Evolutionary conservation across 1,139 yeast species (phyloP).

Genomic region (Suhomyces anneliseae): DNA sequence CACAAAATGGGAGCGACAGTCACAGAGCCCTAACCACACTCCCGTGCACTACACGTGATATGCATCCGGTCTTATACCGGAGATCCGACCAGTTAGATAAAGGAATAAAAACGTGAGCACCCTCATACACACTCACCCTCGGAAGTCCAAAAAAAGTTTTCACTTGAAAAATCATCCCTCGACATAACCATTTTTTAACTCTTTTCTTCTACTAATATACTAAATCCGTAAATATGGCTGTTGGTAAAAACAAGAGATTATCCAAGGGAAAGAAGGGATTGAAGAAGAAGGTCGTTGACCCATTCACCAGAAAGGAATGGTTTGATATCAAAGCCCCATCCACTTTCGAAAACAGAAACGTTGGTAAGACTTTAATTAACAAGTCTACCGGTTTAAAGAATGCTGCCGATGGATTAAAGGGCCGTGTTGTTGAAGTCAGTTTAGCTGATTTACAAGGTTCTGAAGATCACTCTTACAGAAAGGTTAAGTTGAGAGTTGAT

Average conservation of each 20-base stretch:
- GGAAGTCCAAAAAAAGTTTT: conserved; percentile 12
- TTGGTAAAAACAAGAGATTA: conserved; percentile 55
- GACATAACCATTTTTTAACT: neutral
- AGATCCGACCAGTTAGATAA: conserved; percentile 1
- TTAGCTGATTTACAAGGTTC: conserved; percentile 55
- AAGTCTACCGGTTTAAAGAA: conserved; percentile 53
- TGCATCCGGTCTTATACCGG: neutral
- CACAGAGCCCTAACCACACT: conserved; percentile 4
- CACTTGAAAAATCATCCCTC: conserved; percentile 1
- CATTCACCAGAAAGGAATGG: conserved; percentile 56
- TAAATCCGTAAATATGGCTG: conserved; percentile 39
- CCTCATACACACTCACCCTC: neutral
- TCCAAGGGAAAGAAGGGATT: conserved; percentile 55
- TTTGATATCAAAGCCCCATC: conserved; percentile 55
- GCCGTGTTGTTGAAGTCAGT: conserved; percentile 51
- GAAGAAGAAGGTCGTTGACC: conserved; percentile 53
- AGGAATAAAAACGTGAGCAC: conserved; percentile 3
- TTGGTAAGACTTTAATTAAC: conserved; percentile 53
- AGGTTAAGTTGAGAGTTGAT: conserved; percentile 53
- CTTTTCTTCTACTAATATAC: neutral
- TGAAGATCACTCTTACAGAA: conserved; percentile 54
- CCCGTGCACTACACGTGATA: conserved; percentile 2
- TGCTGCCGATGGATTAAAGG: conserved; percentile 54
- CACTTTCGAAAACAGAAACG: conserved; percentile 52
- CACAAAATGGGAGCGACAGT: neutral